A percentile compares a stretch with the other conserved stretches of the same genome.
Conservation (phyloP, 1,284 basidiomycete genomes). For the Leccinum laetum region DNA sequence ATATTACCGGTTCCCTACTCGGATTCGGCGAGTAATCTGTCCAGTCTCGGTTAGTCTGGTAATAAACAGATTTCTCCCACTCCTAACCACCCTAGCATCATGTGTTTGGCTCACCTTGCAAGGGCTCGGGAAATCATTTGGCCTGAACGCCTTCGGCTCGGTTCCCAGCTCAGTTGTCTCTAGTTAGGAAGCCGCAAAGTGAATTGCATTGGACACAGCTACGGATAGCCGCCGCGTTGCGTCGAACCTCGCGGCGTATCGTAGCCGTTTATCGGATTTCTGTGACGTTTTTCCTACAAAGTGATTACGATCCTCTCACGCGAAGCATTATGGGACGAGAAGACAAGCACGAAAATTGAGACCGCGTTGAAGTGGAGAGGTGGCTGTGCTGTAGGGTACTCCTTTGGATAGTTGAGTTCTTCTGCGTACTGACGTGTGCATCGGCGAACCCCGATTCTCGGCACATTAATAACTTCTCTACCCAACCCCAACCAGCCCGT, state of each 20-base stretch:
- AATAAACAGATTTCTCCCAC: neutral
- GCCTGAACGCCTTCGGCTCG: neutral
- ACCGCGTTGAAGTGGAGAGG: neutral
- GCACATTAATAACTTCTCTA: neutral
- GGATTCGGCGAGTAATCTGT: neutral
- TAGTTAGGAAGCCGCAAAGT: neutral
- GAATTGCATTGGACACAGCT: neutral
- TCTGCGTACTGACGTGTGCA: neutral
- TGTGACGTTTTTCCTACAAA: neutral
- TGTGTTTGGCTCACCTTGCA: neutral
- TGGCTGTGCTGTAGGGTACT: constrained; percentile 1
- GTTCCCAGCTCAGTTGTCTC: neutral
- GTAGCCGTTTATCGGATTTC: neutral
- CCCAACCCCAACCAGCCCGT: neutral
- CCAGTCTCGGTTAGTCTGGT: neutral
- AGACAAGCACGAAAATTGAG: neutral
- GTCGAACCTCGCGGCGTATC: neutral
- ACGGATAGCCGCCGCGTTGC: neutral
- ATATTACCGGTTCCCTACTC: neutral
- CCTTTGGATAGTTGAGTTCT: neutral
- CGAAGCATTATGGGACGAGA: neutral
- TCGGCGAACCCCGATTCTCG: neutral
- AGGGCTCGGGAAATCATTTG: neutral
- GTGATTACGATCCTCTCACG: constrained; percentile 5
- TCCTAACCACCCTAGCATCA: neutral